A percentile compares a stretch with the other conserved stretches of the same genome.
Evolutionary conservation across 768 basidiomycete genomes (phyloP).

Genomic region (Naematelia aurantialba): DNA sequence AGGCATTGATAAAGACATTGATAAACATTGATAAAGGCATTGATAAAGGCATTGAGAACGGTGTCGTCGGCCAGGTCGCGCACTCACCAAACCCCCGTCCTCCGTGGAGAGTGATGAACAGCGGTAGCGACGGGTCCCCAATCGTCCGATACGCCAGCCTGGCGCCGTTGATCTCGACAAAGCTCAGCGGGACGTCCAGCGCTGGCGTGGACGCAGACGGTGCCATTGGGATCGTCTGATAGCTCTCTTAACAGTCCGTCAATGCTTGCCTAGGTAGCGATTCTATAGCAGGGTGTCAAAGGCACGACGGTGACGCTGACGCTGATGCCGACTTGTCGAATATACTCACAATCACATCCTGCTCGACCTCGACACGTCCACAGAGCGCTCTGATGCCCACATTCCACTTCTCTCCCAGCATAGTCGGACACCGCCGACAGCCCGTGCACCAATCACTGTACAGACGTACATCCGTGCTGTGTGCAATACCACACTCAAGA

Average conservation of each 20-base stretch:
- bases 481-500: too few relatives aligned
- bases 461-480: too few relatives aligned
- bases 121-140: conserved; percentile 9
- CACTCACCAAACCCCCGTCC: conserved; percentile 24
- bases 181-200: conserved; percentile 8
- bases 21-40: too few relatives aligned
- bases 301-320: background rate
- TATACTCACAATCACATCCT: too few relatives aligned
- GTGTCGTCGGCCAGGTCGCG: background rate
- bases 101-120: conserved; percentile 28
- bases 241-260: too few relatives aligned
- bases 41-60: too few relatives aligned
- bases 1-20: too few relatives aligned
- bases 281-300: too few relatives aligned
- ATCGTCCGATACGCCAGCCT: conserved; percentile 13
- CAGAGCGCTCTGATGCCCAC: background rate
- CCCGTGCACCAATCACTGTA: background rate
- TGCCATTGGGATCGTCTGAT: too few relatives aligned
- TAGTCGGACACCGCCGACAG: background rate
- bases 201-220: background rate
- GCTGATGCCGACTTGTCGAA: background rate
- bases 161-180: conserved; percentile 22
- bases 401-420: background rate
- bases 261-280: too few relatives aligned
- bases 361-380: too few relatives aligned